These are phyloP conservation scores for Backusella liffmaniae DNA, from an alignment of 192 early-diverging fungal genomes.

Conservation along the genomic window DNA sequence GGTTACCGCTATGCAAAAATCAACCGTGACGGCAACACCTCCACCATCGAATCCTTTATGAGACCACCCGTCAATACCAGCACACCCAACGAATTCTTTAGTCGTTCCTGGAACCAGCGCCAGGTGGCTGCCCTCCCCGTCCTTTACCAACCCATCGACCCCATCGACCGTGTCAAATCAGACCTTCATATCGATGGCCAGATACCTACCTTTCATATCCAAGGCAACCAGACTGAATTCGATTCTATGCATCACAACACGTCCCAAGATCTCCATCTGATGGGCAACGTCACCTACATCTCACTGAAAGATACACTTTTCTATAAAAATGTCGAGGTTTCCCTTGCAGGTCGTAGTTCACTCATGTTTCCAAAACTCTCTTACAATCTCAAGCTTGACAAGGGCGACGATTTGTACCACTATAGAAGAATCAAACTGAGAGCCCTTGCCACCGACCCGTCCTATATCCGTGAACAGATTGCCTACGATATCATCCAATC, in stretches of 20 bases:
- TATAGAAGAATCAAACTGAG: constrained; percentile 19
- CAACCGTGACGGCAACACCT: background rate
- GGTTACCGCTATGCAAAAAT: constrained; percentile 4
- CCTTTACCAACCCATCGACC: background rate
- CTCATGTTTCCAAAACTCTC: constrained; percentile 15
- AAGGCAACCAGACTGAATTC: background rate
- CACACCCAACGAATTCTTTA: constrained; percentile 10
- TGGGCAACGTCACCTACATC: background rate
- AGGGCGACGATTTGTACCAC: background rate
- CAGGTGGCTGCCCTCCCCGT: background rate
- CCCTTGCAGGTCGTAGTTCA: constrained; percentile 13
- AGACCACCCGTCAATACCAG: background rate
- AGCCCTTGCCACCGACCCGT: constrained; percentile 4
- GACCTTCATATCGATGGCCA: background rate
- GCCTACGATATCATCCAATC: constrained; percentile 13
- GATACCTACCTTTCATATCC: background rate
- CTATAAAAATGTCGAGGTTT: background rate
- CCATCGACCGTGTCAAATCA: background rate
- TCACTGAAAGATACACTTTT: background rate
- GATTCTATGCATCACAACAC: background rate
- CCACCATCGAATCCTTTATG: background rate
- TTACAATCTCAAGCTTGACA: constrained; percentile 21
- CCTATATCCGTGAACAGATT: constrained; percentile 25
- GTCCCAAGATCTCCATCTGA: background rate
- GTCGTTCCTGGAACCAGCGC: constrained; percentile 14